phyloP scores from a whole-genome alignment of 176 grass and related monocot genomes.

The Aegilops sharonensis region DNA sequence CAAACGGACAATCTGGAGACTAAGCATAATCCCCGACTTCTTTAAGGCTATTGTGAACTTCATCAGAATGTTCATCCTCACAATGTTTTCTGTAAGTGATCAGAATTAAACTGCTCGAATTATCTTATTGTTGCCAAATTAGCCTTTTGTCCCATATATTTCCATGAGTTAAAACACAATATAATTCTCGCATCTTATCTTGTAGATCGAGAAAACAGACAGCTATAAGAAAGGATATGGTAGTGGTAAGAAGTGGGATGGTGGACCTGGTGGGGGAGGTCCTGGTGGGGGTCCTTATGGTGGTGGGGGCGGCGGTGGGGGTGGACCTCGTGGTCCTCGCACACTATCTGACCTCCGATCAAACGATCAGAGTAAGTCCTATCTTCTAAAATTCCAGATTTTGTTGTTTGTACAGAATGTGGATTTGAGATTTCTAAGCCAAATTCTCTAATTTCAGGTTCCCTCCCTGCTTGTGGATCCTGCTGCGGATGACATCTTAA shows the following conservation, averaged over 20 bases:
- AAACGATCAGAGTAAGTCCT: conserved; percentile 74
- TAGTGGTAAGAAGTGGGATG: conserved; percentile 92
- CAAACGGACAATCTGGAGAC: conserved; percentile 80
- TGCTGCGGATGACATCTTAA: conserved; percentile 72
- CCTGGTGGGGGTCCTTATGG: conserved; percentile 75
- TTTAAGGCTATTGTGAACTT: conserved; percentile 71
- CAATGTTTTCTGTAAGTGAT: conserved; percentile 85
- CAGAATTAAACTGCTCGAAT: neutral
- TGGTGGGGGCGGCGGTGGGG: conserved; percentile 40
- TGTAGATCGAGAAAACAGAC: conserved; percentile 79
- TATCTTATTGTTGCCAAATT: neutral
- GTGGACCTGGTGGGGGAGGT: conserved; percentile 85
- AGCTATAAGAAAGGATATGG: conserved; percentile 82
- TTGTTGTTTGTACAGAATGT: neutral
- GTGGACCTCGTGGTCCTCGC: conserved; percentile 59
- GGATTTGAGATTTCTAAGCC: conserved; percentile 5
- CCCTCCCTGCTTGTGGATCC: conserved; percentile 93
- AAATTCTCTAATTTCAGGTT: conserved; percentile 55
- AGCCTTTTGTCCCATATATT: conserved; percentile 9
- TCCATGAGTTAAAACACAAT: neutral
- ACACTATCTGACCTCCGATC: conserved; percentile 68
- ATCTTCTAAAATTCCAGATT: neutral
- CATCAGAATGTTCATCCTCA: conserved; percentile 67
- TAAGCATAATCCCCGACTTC: conserved; percentile 95
- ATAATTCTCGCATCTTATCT: neutral